Base-by-base conservation (phyloP, 78 protist species). In the Polysphondylium violaceum region DNA sequence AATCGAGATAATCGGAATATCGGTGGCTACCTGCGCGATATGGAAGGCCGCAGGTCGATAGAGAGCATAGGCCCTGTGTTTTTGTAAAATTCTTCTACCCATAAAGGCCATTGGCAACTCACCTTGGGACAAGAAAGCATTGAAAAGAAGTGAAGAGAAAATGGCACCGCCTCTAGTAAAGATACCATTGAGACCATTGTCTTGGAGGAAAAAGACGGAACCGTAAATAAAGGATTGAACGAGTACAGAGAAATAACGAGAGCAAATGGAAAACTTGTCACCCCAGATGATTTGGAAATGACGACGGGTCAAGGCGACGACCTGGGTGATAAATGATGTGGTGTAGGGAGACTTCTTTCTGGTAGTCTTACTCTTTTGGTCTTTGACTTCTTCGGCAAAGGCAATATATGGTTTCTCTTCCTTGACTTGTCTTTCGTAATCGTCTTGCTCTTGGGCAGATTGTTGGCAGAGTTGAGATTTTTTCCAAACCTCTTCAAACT, bases 21-120 rank as follows among this genome's bases (percentile, higher is more conserved):
- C 93, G 7, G 68, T 36, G 0, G 74, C 38, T 7, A 87, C 93
- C 31, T 87, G 93, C 1, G 86, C 71, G 36, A 87, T 61, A 25
- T 67, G 63, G 27, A 56, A 73, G 1, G 93, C 93, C 2, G 85
- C 50, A 40, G 93, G 93, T 16, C 85, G 47, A 59, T 86, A 86
- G 58, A 86, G 21, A 1, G 93, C 93, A 61, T 86, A 86, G 0
- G 93, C 71, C 11, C 61, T 74, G n/a, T 86, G 93, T 31, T 86
- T 86, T 41, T 86, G 93, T 23, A 86, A 36, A 25, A 75, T 73
- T 9, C 85, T 14, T 16, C 93, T n/a, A 14, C 93, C 93, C 1
- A 51, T 2, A 40, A 86, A 73, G 1, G 75, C 43, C 29, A 43
- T 5, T 16, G 63, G 85, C 0, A 86, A 1, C 3, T 86, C 77